Base-by-base conservation (phyloP, 495 filamentous ascomycete genomes). In the Neurospora sp. region DNA sequence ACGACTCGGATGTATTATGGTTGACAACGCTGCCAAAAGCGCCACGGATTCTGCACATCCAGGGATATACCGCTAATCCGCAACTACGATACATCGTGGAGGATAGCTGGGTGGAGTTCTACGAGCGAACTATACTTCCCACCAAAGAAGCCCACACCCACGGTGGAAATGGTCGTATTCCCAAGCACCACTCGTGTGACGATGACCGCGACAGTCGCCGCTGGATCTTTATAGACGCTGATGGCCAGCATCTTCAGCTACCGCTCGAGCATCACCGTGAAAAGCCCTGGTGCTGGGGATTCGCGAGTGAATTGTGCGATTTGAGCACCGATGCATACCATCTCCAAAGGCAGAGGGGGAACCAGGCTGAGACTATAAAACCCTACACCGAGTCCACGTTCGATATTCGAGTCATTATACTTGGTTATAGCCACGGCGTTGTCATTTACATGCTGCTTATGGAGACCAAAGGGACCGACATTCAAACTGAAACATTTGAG, bases 221-320 rank as follows among this genome's bases (percentile, higher is more conserved):
- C 9, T 59, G 48, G 48, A n/a, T 27, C 27, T n/a, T 7, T 14
- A 0, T 59, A 10, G 48, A 59, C 1, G 9, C 20, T 27, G 48
- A 27, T 59, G 48, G 48, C 1, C 17, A 59, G 20, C 48, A 59
- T 27, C 48, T 59, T 7, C 20, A 59, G 48, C 0, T 14, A n/a
- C 48, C 20, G 20, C 0, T 27, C 14, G 20, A 44, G 20, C 0
- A n/a, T n/a, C n/a, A n/a, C n/a, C n/a, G n/a, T 0, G 1, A 59
- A 22, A 2, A 2, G 3, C 44, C 44, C 8, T 1, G 8, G 45
- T 22, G 45, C 9, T 53, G 45, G 44, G n/a, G n/a, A 1, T 20
- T 2, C 6, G 4, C 1, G 22, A 27, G 1, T 14, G 1, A 1
- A 12, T 41, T 0, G 12, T 0, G 4, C 12, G 0, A 16, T 16